Conservation (phyloP, 2,329 filamentous ascomycete genomes). For the Sclerotinia nivalis region DNA sequence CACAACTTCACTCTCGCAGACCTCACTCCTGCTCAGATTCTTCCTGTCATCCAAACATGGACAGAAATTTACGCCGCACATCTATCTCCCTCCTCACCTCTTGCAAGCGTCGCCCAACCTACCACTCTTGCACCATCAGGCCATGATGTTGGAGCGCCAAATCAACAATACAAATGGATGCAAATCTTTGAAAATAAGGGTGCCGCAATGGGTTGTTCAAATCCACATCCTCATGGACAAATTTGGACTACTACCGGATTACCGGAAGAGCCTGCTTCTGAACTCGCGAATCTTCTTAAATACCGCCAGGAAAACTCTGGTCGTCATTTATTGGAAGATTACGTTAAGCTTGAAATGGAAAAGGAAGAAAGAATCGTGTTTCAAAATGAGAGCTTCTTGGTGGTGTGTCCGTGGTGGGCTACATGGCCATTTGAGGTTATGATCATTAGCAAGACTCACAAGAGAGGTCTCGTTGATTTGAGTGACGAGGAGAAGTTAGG, state of each 20-base stretch:
- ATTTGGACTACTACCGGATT: conserved; percentile 91
- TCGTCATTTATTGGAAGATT: conserved; percentile 79
- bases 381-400: conserved; percentile 80
- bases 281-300: conserved; percentile 74
- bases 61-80: conserved; percentile 85
- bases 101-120: conserved; percentile 46
- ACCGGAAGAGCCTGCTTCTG: conserved; percentile 83
- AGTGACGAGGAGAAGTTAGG: conserved; percentile 66
- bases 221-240: conserved; percentile 96
- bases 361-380: conserved; percentile 86
- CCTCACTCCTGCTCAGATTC: conserved; percentile 72
- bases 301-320: conserved; percentile 74
- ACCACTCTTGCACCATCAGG: conserved; percentile 46
- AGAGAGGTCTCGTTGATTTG: conserved; percentile 82
- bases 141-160: conserved; percentile 54
- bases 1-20: conserved; percentile 94
- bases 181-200: conserved; percentile 99
- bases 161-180: conserved; percentile 89
- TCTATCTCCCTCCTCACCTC: conserved; percentile 70
- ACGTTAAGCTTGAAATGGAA: conserved; percentile 72
- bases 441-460: conserved; percentile 80
- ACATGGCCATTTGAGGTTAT: conserved; percentile 97
- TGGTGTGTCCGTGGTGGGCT: conserved; percentile 96
- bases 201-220: conserved; percentile 96
- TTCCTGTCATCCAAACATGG: conserved; percentile 87